phyloP scores from a whole-genome alignment of 176 grass and related monocot species.

The Phragmites australis region DNA sequence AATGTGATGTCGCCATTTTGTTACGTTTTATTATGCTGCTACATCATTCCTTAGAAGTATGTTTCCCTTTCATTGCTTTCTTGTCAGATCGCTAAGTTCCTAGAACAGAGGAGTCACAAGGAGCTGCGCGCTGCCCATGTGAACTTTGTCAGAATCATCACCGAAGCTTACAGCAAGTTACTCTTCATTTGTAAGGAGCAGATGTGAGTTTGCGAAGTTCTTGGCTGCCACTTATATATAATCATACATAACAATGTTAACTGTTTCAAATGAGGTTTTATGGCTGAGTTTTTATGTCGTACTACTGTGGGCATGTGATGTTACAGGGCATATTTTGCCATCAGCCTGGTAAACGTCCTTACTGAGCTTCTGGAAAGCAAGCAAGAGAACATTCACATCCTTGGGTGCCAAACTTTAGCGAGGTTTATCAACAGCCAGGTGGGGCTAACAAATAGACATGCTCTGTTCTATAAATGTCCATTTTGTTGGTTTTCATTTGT shows the following conservation, averaged over 20 bases:
- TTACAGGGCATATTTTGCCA: constrained; percentile 94
- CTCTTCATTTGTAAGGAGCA: constrained; percentile 94
- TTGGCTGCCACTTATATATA: constrained; percentile 12
- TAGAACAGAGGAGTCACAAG: constrained; percentile 85
- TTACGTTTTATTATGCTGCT: constrained; percentile 1
- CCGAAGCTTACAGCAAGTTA: constrained; percentile 87
- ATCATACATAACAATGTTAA: constrained; percentile 6
- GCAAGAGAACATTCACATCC: constrained; percentile 75
- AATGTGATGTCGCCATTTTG: constrained; percentile 31
- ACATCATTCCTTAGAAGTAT: not conserved
- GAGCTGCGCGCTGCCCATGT: constrained; percentile 76
- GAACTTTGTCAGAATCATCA: constrained; percentile 88
- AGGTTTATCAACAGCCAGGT: constrained; percentile 96
- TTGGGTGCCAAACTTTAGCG: constrained; percentile 91
- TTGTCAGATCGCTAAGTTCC: constrained; percentile 86
- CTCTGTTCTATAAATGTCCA: not conserved
- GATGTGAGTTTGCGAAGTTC: constrained; percentile 68
- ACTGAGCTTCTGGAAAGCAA: constrained; percentile 93
- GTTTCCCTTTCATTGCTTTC: constrained; percentile 23
- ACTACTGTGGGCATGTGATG: constrained; percentile 37
- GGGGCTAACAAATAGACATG: not conserved
- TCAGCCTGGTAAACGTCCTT: constrained; percentile 81
- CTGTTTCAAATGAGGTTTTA: not conserved
- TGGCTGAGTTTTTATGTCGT: constrained; percentile 20
- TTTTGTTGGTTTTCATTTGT: not conserved